Evolutionary conservation across 331 rosid genomes (phyloP).

Genomic region (Stylosanthes scabra): DNA sequence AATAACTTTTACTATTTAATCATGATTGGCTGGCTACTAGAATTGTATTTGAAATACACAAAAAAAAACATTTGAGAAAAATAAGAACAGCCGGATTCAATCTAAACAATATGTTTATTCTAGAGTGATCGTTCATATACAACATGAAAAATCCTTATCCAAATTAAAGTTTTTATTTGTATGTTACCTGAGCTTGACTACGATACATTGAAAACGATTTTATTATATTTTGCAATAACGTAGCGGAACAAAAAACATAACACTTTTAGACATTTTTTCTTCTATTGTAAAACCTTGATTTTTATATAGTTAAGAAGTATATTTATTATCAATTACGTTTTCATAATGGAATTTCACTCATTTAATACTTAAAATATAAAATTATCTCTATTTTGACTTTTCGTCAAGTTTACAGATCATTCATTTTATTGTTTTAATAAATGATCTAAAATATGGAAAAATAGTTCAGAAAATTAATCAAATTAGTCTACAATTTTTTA

Average conservation of each 20-base stretch:
- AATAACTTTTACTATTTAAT: too few relatives aligned
- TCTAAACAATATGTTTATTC: background rate
- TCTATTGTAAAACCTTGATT: too few relatives aligned
- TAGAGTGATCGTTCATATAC: background rate
- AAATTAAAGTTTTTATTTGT: background rate
- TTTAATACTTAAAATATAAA: too few relatives aligned
- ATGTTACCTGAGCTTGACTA: background rate
- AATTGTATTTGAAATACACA: too few relatives aligned
- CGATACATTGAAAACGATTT: background rate
- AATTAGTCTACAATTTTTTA: background rate
- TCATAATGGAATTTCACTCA: too few relatives aligned
- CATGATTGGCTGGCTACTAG: too few relatives aligned
- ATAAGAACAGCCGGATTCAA: background rate
- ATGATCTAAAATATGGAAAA: background rate
- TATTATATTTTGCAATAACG: background rate
- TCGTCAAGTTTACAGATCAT: background rate
- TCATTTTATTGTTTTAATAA: background rate
- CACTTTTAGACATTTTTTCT: background rate
- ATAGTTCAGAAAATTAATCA: background rate
- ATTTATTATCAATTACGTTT: background rate
- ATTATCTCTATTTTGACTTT: background rate
- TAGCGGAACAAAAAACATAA: background rate
- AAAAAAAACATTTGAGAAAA: background rate
- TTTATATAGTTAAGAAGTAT: background rate
- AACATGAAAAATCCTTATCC: background rate